Evolutionary conservation across 2,329 filamentous ascomycete species (phyloP), one percentile per base, ranked within the genome.

Genomic region (Westerdykella aurantiaca): DNA sequence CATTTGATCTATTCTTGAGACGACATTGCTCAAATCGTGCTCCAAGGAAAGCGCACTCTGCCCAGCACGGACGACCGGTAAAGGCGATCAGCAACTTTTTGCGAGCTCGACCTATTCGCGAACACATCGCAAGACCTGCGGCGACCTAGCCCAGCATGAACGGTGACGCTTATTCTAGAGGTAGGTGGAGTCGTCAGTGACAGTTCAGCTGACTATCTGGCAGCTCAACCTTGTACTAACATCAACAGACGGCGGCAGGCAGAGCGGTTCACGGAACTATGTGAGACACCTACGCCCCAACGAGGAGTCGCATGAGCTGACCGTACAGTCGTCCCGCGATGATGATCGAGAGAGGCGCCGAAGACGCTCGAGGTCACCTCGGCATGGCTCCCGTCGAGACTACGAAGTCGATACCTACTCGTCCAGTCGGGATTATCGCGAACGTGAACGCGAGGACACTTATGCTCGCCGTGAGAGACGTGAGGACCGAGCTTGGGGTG

Each of bases 361-460:
- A 51, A 79, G 89, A 70, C 85, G 91, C 52, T 95, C 90, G 48
- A 83, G 91, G 64, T 97, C 91, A 14, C 90, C 90, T 45, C 83
- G 86, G 58, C 82, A 87, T 62, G 78, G 80, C 60, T 74, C 81
- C 53, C 79, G 83, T 45, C 75, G 83, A 55, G 85, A 93, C 41
- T 80, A 79, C 43, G 84, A 87, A 56, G 78, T 81, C 67, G 89
- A 96, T 69, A 83, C 86, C 44, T 97, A 97, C 71, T 95, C 90
- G 16, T 89, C 87, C 5, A 95, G 89, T 69, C 85, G 91, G 56
- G 90, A 85, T 72, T 94, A 95, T 68, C 82, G 91, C 64, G 91
- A 95, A 66, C 79, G 91, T 50, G 91, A 97, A 72, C 86, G 91
- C 49, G 91, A 97, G 69, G 91, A 96, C 57, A 80, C 90, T 63